Base-by-base conservation (phyloP, 768 basidiomycete genomes). In the Termitomyces sp. region DNA sequence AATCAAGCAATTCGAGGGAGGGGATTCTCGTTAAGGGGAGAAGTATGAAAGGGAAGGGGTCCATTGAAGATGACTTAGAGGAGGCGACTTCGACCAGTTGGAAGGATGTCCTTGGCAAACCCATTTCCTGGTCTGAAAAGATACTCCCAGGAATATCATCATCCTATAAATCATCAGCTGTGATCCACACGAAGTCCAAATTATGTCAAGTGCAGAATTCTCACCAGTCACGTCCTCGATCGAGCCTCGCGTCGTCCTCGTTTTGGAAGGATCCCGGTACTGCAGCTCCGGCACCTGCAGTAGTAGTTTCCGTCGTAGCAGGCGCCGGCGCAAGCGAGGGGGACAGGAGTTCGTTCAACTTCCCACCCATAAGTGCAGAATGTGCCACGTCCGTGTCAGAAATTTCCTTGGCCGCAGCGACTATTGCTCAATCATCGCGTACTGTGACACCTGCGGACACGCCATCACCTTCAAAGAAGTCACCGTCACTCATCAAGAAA, bases 181-280 rank as follows among this genome's bases (percentile, higher is more conserved):
- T 70, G 4, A 71, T 70, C 3, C 69, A 70, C 38, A 66, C 66
- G 49, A 75, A 75, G 58, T 69, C 72, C 14, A 74, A 70, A 58
- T 64, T 70, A 46, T 68, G 59, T 12, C 65, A 68, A 55, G 61
- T 66, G 32, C 64, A 61, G 10, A 63, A 60, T 32, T 69, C 64
- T 51, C 64, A 57, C 14, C 75, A 78, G 63, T 72, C 70, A 6
- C 71, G 74, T 36, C 75, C 78, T 3, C 75, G 72, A 47, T 77
- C 75, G 16, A 75, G 76, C 26, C 50, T 74, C 5, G 70, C 75
- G 8, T 67, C 71, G 5, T 68, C 76, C 10, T 70, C 71, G 20
- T 77, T 75, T 57, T 82, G 82, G 81, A 79, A 82, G 65, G 80
- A 82, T 66, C 81, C 78, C 16, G 81, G 82, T 32, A 70, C 77